Percentiles rank a stretch among this genome's conserved stretches.
Conservation (phyloP, 495 filamentous ascomycete genomes). For the Baudoinia panamericana region DNA sequence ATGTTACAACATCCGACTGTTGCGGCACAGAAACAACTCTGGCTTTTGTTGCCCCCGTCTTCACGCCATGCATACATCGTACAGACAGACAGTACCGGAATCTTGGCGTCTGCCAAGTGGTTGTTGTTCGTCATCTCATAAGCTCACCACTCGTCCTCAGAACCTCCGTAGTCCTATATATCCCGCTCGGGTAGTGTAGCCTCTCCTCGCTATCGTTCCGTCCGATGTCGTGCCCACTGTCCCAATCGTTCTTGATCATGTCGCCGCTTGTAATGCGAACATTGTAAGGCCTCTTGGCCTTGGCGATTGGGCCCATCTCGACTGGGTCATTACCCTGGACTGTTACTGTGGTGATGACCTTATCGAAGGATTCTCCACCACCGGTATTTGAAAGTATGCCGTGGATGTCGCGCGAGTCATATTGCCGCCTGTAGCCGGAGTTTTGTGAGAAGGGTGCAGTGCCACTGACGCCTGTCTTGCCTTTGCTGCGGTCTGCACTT, state of each 20-base stretch:
- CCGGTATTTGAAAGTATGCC: slow-evolving; percentile 4
- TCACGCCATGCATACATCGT: no score
- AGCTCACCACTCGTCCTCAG: slow-evolving; percentile 8
- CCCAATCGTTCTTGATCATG: not conserved
- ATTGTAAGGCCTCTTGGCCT: not conserved
- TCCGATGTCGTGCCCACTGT: not conserved
- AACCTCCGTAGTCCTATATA: slow-evolving; percentile 7
- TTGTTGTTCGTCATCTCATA: no score
- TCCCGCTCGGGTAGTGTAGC: not conserved
- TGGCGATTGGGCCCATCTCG: not conserved
- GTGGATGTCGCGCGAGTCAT: slow-evolving; percentile 2
- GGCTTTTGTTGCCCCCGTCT: no score
- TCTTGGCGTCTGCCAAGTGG: no score
- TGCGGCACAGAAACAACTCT: no score
- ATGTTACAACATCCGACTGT: no score
- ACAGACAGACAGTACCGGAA: no score
- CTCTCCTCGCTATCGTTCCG: slow-evolving; percentile 8
- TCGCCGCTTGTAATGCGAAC: slow-evolving; percentile 6
- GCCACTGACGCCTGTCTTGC: not conserved
- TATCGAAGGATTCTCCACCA: not conserved
- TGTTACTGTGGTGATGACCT: not conserved
- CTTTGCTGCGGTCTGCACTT: not conserved
- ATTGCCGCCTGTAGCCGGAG: slow-evolving; percentile 1
- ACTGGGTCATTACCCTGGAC: not conserved
- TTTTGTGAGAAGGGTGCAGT: not conserved